phyloP scores from a whole-genome alignment of 108 stramenopile genomes.

The Schizochytrium sp. region DNA sequence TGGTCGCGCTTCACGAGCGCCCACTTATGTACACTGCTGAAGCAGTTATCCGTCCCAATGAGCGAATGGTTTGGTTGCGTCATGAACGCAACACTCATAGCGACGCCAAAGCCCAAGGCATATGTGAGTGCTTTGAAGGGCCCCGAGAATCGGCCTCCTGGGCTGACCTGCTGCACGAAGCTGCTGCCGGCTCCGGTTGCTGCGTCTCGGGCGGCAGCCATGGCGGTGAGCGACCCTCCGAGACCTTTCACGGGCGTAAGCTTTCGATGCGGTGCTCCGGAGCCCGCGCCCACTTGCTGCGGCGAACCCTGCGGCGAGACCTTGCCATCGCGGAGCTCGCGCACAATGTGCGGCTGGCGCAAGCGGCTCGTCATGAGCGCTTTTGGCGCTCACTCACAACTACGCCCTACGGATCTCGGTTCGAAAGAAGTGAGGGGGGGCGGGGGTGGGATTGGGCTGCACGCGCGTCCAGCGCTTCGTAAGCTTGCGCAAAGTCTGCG shows the following conservation, averaged over 20 bases:
- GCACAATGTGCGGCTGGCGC: neutral
- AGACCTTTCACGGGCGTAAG: no score
- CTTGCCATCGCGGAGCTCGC: neutral
- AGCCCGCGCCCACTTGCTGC: neutral
- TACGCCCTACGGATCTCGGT: no score
- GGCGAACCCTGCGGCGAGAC: neutral
- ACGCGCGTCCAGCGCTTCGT: no score
- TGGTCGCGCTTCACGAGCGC: neutral
- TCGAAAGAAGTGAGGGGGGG: no score
- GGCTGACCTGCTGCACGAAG: neutral
- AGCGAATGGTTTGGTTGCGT: neutral
- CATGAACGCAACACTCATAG: neutral
- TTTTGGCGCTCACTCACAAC: no score
- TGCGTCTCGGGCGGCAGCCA: neutral
- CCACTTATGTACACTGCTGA: neutral
- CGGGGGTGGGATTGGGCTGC: no score
- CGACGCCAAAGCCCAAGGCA: neutral
- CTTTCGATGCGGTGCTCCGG: neutral
- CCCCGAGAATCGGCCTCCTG: neutral
- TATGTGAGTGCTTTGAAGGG: neutral
- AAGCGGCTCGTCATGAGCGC: neutral
- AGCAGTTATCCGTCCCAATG: neutral
- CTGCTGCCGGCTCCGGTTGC: neutral
- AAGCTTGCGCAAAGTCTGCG: no score
- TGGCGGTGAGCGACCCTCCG: neutral